A percentile compares a stretch with the other conserved stretches of the same genome.
These are phyloP conservation scores for Epichloe sibirici DNA, from an alignment of 2,329 filamentous ascomycete species.

Conservation along the genomic window DNA sequence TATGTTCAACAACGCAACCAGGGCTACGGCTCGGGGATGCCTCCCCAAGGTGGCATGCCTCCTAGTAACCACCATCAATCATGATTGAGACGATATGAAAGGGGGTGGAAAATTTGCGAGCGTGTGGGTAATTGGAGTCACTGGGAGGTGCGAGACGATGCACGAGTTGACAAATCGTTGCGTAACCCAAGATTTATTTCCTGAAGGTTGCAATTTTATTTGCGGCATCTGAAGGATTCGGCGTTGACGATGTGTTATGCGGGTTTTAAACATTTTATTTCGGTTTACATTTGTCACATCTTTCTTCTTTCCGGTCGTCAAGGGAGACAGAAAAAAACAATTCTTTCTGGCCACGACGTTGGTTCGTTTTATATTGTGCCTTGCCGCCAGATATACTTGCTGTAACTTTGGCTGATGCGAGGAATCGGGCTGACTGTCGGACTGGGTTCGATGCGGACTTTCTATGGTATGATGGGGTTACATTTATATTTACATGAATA, in stretches of 20 bases:
- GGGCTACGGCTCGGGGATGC: slow-evolving; percentile 66
- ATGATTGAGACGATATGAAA: slow-evolving; percentile 28
- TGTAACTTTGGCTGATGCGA: not conserved
- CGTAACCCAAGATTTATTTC: slow-evolving; percentile 15
- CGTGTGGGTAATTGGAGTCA: not conserved
- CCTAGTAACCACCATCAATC: slow-evolving; percentile 74
- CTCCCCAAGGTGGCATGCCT: slow-evolving; percentile 65
- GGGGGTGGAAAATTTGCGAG: not conserved
- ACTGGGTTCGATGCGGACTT: not conserved
- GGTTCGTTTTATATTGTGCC: not conserved
- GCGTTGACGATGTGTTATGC: slow-evolving; percentile 29
- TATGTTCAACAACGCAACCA: slow-evolving; percentile 64
- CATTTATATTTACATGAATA: not conserved
- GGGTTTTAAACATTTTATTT: slow-evolving; percentile 2
- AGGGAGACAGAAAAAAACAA: not conserved
- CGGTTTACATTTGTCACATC: slow-evolving; percentile 11
- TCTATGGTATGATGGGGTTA: not conserved
- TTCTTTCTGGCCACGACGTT: not conserved
- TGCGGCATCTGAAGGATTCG: slow-evolving; percentile 30
- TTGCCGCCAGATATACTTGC: not conserved
- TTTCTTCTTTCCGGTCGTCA: not conserved
- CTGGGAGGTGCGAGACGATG: not conserved
- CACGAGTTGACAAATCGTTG: slow-evolving; percentile 8
- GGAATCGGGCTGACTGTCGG: not conserved
- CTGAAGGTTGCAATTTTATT: slow-evolving; percentile 23